Evolutionary conservation across 192 early-diverging fungal species (phyloP).

Genomic region (Pilobolus umbonatus): DNA sequence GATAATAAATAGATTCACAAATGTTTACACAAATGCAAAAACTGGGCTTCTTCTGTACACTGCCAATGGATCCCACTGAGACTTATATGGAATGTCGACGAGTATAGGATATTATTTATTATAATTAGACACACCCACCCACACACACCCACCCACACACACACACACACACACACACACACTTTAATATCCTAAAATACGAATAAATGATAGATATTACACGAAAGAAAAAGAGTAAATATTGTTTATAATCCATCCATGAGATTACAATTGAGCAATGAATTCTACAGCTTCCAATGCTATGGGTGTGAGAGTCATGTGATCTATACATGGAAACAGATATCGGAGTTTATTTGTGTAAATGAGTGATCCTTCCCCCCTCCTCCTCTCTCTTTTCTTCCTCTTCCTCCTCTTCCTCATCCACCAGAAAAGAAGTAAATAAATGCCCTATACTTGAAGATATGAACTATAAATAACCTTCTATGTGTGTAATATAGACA

Average conservation of each 20-base stretch:
- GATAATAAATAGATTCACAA: conserved; percentile 25
- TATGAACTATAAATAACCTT: neutral
- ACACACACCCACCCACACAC: too few relatives aligned
- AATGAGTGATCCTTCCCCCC: neutral
- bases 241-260: neutral
- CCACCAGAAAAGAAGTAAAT: too few relatives aligned
- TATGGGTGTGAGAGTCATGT: too few relatives aligned
- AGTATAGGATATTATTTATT: conserved; percentile 21
- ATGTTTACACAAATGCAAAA: conserved; percentile 48
- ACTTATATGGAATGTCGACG: conserved; percentile 41
- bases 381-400: conserved; percentile 1
- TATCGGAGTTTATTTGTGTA: too few relatives aligned
- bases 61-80: conserved; percentile 40
- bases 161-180: neutral
- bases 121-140: too few relatives aligned
- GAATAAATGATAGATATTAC: neutral
- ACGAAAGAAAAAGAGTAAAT: neutral
- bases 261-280: neutral
- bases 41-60: conserved; percentile 44
- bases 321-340: too few relatives aligned
- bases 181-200: neutral
- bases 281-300: neutral
- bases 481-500: neutral
- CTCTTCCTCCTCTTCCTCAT: too few relatives aligned
- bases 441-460: too few relatives aligned